These are phyloP conservation scores for Pneumocystis murina DNA, from an alignment of 1,139 yeast species.

Conservation along the genomic window DNA sequence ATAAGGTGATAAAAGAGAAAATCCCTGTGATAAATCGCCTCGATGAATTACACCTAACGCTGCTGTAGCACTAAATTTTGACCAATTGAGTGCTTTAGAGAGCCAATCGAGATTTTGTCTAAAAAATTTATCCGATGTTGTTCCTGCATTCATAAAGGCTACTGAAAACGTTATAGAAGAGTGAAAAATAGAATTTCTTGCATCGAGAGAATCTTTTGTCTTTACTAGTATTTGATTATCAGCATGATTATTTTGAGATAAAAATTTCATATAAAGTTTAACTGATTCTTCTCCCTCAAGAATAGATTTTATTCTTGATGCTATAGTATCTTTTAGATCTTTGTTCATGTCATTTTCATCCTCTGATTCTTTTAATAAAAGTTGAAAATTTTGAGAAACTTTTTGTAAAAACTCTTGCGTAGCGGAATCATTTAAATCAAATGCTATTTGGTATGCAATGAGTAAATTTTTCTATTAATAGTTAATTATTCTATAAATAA, in stretches of 20 bases:
- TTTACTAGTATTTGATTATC: conserved; percentile 71
- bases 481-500: background rate
- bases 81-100: conserved; percentile 95
- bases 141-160: conserved; percentile 92
- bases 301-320: conserved; percentile 25
- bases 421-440: conserved; percentile 82
- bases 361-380: conserved; percentile 21
- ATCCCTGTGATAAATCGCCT: conserved; percentile 86
- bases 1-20: conserved; percentile 74
- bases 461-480: conserved; percentile 24
- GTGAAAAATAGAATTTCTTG: conserved; percentile 86
- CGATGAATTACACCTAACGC: conserved; percentile 95
- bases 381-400: conserved; percentile 28
- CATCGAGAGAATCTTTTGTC: conserved; percentile 70
- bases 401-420: conserved; percentile 76
- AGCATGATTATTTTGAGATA: conserved; percentile 74
- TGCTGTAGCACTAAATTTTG: conserved; percentile 93
- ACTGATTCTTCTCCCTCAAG: conserved; percentile 89
- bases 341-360: conserved; percentile 31
- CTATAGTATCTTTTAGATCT: background rate
- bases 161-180: conserved; percentile 90
- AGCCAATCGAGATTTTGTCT: conserved; percentile 88
- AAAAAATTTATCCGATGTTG: conserved; percentile 87
- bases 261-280: conserved; percentile 79
- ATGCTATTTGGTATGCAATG: conserved; percentile 85